Conservation (phyloP, 2,329 filamentous ascomycete species). For the Chrysoporthe austroafricana region DNA sequence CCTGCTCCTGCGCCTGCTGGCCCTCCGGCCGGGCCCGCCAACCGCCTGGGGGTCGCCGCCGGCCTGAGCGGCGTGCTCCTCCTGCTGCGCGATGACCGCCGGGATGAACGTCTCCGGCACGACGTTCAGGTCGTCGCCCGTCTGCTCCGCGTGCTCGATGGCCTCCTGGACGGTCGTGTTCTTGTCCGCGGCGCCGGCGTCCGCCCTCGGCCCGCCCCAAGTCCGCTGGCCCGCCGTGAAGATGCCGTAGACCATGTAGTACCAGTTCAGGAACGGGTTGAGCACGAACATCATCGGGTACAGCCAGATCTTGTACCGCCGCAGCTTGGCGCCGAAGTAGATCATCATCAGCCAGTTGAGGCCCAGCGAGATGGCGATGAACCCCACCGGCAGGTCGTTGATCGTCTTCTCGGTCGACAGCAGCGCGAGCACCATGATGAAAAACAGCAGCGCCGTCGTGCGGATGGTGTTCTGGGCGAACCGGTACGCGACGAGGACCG, state of each 20-base stretch:
- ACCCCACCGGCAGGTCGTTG: constrained; percentile 82
- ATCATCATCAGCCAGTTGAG: constrained; percentile 96
- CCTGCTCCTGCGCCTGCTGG: constrained; percentile 19
- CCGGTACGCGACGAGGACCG: constrained; percentile 80
- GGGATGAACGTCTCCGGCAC: constrained; percentile 82
- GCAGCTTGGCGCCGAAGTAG: constrained; percentile 87
- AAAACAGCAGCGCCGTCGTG: constrained; percentile 91
- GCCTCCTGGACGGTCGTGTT: constrained; percentile 79
- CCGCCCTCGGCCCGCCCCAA: constrained; percentile 91
- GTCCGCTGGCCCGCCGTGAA: constrained; percentile 93
- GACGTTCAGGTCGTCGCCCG: constrained; percentile 87
- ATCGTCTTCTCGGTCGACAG: constrained; percentile 82
- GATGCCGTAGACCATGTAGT: constrained; percentile 96
- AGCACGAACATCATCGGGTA: constrained; percentile 95
- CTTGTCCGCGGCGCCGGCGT: constrained; percentile 79
- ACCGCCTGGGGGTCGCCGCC: constrained; percentile 22
- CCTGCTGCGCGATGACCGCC: constrained; percentile 55
- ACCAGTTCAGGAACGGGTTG: constrained; percentile 98
- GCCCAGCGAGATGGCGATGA: constrained; percentile 89
- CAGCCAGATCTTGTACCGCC: constrained; percentile 90
- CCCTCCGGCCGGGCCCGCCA: constrained; percentile 7
- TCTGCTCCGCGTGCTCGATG: constrained; percentile 77
- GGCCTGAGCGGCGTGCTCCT: constrained; percentile 34
- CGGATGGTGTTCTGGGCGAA: constrained; percentile 97
- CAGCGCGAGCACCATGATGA: constrained; percentile 88